Evolutionary conservation across 169 alveolate species (phyloP).

Genomic region (Plasmodium reichenowi): DNA sequence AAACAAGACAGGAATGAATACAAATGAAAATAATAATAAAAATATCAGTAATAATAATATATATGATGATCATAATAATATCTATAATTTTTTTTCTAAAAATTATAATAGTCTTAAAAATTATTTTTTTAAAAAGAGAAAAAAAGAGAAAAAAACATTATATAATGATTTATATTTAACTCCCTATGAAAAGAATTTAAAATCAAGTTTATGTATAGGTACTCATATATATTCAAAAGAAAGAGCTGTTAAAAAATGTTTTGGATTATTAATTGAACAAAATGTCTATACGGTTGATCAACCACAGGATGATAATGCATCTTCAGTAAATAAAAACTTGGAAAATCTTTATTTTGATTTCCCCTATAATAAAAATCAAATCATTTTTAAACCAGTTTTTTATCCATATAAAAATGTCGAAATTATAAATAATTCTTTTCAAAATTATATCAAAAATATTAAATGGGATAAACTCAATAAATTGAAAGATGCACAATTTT

Average conservation of each 20-base stretch:
- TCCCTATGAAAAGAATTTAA: slow-evolving; percentile 75
- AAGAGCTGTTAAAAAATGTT: slow-evolving; percentile 77
- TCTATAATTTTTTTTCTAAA: slow-evolving; percentile 15
- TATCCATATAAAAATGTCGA: slow-evolving; percentile 63
- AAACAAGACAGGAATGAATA: not conserved
- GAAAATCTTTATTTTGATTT: slow-evolving; percentile 74
- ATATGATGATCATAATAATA: slow-evolving; percentile 1
- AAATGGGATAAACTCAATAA: slow-evolving; percentile 50
- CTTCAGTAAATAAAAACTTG: slow-evolving; percentile 64
- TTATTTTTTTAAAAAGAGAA: slow-evolving; percentile 40
- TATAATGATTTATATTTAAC: slow-evolving; percentile 74
- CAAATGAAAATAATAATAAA: slow-evolving; percentile 1
- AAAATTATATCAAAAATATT: slow-evolving; percentile 42
- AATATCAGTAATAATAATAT: not conserved
- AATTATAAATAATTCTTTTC: slow-evolving; percentile 39
- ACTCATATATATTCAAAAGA: slow-evolving; percentile 77
- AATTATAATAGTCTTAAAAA: slow-evolving; percentile 39
- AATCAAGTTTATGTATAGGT: slow-evolving; percentile 76
- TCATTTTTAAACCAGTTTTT: slow-evolving; percentile 60
- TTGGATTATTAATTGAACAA: slow-evolving; percentile 71
- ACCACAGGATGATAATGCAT: slow-evolving; percentile 56
- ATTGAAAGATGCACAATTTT: slow-evolving; percentile 52
- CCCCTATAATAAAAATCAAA: slow-evolving; percentile 49
- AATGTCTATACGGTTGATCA: slow-evolving; percentile 46
- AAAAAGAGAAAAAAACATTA: slow-evolving; percentile 53